phyloP scores from a whole-genome alignment of 164 flowering plant genomes.

The Annona squamosa region DNA sequence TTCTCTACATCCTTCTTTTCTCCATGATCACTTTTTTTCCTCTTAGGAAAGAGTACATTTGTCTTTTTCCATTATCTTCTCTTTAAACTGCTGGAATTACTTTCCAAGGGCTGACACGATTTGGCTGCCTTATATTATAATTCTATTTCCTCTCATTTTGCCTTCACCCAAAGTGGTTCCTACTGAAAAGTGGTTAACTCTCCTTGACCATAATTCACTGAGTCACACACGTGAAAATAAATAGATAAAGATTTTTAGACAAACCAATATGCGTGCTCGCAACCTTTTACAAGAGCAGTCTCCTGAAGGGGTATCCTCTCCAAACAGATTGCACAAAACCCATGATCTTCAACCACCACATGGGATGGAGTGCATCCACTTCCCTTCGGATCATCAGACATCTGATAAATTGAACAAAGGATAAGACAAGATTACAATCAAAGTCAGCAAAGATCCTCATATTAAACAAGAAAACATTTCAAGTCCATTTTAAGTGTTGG shows the following conservation, averaged over 20 bases:
- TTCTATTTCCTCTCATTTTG: too few species aligned
- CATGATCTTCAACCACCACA: slow-evolving; percentile 31
- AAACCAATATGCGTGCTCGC: slow-evolving; percentile 99
- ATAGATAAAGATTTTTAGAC: slow-evolving; percentile 23
- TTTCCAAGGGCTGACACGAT: too few species aligned
- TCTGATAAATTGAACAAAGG: slow-evolving; percentile 1
- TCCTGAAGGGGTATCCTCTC: slow-evolving; percentile 69
- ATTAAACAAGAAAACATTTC: neutral
- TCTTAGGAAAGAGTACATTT: too few species aligned
- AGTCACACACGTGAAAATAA: neutral
- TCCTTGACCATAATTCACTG: too few species aligned
- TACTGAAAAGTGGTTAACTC: too few species aligned
- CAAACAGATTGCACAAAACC: slow-evolving; percentile 79
- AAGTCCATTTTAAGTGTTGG: neutral
- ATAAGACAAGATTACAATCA: neutral
- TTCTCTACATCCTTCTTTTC: too few species aligned
- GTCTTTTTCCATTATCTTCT: too few species aligned
- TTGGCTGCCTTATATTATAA: too few species aligned
- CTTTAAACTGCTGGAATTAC: too few species aligned
- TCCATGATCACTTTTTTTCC: too few species aligned
- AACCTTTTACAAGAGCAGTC: slow-evolving; percentile 85
- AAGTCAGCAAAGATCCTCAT: neutral
- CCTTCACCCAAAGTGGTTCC: too few species aligned
- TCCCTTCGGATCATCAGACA: slow-evolving; percentile 8
- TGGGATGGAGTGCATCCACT: slow-evolving; percentile 7